Base-by-base conservation (phyloP, 2,329 filamentous ascomycete species). In the Blastomyces parvus region DNA sequence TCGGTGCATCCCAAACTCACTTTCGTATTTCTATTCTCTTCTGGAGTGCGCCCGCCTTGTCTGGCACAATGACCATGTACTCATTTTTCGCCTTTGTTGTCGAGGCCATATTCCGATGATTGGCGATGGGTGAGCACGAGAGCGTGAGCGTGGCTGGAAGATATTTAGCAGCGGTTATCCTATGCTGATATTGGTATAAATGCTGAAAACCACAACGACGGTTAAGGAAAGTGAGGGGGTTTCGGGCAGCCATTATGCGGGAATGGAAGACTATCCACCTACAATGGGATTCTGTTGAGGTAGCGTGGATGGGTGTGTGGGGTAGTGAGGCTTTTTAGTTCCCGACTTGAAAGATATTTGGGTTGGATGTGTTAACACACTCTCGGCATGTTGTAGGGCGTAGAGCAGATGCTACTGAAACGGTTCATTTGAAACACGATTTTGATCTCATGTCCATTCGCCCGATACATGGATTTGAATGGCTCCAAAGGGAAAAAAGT, bases 11-110 rank as follows among this genome's bases (percentile, higher is more conserved):
- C 33, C 11, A 59, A 44, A 69, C 72, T 69, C 64, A 78, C 74
- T 68, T 67, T 44, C 69, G 67, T 48, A 71, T 72, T 67, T 85
- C 82, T 33, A 89, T 76, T 62, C 88, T 80, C 80, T 87, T 88
- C 67, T 80, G 80, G 64, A 82, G 76, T 25, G 75, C 79, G 50
- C 82, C 85, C 1, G 85, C 82, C 73, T 85, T 83, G 74, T 90
- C 88, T 14, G 86, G 88, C 46, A 89, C 72, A 64, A 90, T 80
- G 69, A 87, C 86, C 46, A 91, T 82, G 79, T 86, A 91, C 74
- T 89, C 86, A 65, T 78, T 82, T 71, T 82, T 83, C 58, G 72
- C 69, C 57, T 72, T 65, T 13, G 68, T 59, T 25, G 71, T 64
- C 22, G 65, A 60, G 9, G 53, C 27, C 63, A 64, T 64, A 36